Base-by-base conservation (phyloP, 352 stramenopile genomes). In the Globisporangium canariense region DNA sequence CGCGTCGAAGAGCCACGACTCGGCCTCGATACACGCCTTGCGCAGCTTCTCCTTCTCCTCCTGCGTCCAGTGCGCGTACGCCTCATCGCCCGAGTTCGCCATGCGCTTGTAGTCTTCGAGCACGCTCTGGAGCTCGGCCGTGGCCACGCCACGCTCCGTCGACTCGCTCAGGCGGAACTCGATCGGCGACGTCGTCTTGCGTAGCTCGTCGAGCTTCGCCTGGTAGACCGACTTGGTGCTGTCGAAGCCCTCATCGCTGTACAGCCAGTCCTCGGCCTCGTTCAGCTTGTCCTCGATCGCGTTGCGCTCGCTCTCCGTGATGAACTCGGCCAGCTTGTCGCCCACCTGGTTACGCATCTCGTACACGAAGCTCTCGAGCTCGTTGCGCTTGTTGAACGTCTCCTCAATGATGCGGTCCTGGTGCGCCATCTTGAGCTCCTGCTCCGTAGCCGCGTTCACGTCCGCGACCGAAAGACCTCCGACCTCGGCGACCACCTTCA, bases 301-400 rank as follows among this genome's bases (percentile, higher is more conserved):
- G 47, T 66, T 66, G 72, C 93, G 94, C 77, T 99, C 97, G 51
- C 83, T 75, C n/a, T 90, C 70, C 25, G 94, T 96, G 59, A 94
- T 91, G 73, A 96, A 98, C 25, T 79, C 76, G 25, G 83, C 73
- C 36, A 97, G 82, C 62, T 82, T 80, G 65, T 93, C 88, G 66
- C 77, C 77, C 61, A 98, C 74, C 65, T 98, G 97, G 85, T 99
- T 98, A 58, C 98, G 93, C 96, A 99, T 99, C 73, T 97, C 90
- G 81, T 99, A 99, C 72, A 99, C 97, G 76, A 99, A 99, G 47
- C 90, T 98, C 76, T 99, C 98, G 34, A 99, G 85, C 73, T 99
- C 97, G 77, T 99, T 99, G 66, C 97, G 88, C 82, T 98, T 99
- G 83, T 99, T 98, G 59, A 96, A 89, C 28, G 97, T 99, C 78